These are phyloP conservation scores for Mycena polygramma DNA, from an alignment of 768 basidiomycete genomes.

Conservation along the genomic window DNA sequence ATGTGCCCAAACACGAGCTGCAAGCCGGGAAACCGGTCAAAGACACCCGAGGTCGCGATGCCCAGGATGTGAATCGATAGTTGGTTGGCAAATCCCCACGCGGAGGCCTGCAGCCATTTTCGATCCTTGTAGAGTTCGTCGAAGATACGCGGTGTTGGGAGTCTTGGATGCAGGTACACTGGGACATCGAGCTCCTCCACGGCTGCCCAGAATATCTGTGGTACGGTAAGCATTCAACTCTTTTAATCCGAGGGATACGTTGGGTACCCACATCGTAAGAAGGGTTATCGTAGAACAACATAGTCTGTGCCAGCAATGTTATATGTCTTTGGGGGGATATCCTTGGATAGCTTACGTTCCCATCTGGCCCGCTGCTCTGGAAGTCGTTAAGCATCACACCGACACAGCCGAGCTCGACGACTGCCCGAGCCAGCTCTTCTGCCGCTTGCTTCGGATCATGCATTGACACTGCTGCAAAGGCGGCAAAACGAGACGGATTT, in stretches of 20 bases:
- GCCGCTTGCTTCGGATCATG: slow-evolving; percentile 37
- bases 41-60: slow-evolving; percentile 38
- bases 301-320: slow-evolving; percentile 10
- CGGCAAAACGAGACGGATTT: slow-evolving; percentile 33
- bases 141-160: slow-evolving; percentile 24
- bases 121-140: slow-evolving; percentile 35
- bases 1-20: slow-evolving; percentile 38
- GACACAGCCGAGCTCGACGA: slow-evolving; percentile 32
- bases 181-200: slow-evolving; percentile 35
- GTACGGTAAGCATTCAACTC: not conserved
- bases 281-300: slow-evolving; percentile 36
- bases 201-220: slow-evolving; percentile 34
- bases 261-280: slow-evolving; percentile 30
- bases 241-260: not conserved
- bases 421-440: slow-evolving; percentile 34
- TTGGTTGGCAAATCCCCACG: slow-evolving; percentile 39
- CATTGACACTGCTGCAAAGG: slow-evolving; percentile 40
- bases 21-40: slow-evolving; percentile 37
- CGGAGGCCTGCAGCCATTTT: slow-evolving; percentile 32
- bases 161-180: slow-evolving; percentile 36
- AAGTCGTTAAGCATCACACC: slow-evolving; percentile 37
- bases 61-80: slow-evolving; percentile 39
- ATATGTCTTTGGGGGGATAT: not conserved
- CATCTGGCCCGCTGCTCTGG: slow-evolving; percentile 36
- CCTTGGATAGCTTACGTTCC: slow-evolving; percentile 19